phyloP scores from a whole-genome alignment of 2,329 filamentous ascomycete species.

The Cryphonectria naterciae region DNA sequence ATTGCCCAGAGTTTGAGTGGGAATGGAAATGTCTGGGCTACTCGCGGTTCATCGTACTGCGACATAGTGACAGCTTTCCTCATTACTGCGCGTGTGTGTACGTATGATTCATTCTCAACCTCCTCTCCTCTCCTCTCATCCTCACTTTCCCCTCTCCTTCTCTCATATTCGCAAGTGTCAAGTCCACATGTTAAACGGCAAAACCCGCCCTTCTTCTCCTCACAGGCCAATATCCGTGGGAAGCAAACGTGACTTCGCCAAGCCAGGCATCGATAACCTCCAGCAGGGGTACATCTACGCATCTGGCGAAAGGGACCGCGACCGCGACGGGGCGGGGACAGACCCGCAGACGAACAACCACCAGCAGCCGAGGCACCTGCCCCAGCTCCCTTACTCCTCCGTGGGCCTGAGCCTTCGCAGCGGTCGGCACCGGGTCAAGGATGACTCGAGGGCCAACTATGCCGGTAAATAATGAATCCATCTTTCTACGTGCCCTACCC shows the following conservation, averaged over 20 bases:
- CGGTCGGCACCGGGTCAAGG: conserved; percentile 40
- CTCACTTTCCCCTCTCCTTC: neutral
- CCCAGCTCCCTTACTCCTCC: conserved; percentile 40
- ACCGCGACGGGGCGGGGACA: conserved; percentile 19
- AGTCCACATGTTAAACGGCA: neutral
- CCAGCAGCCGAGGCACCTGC: conserved; percentile 34
- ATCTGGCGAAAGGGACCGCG: conserved; percentile 39
- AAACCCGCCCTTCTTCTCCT: neutral
- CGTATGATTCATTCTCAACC: conserved; percentile 30
- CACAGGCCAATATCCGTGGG: conserved; percentile 41
- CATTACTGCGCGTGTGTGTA: conserved; percentile 44
- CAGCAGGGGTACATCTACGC: conserved; percentile 43
- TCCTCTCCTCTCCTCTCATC: conserved; percentile 16
- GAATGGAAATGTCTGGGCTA: conserved; percentile 46
- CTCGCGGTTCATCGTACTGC: conserved; percentile 42
- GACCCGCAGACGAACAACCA: conserved; percentile 32
- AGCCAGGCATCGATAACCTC: conserved; percentile 42
- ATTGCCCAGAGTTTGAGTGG: conserved; percentile 42
- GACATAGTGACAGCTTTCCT: conserved; percentile 42
- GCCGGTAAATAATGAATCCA: conserved; percentile 31
- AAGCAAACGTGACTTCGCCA: conserved; percentile 40
- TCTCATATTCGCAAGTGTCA: too few species aligned
- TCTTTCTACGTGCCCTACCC: neutral
- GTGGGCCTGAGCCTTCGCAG: conserved; percentile 41
- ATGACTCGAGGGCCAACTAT: conserved; percentile 43